Conservation (phyloP, 31 red algal species). For the Bonnemaisonia californica region DNA sequence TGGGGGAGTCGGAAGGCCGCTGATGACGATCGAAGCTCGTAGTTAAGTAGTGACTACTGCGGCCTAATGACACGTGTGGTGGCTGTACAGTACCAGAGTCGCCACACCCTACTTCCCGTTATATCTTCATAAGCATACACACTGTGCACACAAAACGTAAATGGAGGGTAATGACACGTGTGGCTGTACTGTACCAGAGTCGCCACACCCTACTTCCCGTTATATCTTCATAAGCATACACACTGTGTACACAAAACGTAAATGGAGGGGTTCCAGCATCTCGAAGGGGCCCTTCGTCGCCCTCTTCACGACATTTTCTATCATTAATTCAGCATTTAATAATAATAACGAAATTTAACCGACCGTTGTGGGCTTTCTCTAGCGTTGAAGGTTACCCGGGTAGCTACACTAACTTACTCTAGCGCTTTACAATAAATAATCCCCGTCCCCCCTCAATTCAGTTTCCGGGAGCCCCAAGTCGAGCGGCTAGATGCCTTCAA, state of each 20-base stretch:
- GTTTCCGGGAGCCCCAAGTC: too few species aligned
- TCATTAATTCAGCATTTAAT: too few species aligned
- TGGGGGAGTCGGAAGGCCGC: constrained; percentile 6
- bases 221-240: constrained; percentile 35
- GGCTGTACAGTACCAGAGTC: constrained; percentile 30
- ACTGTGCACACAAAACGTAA: constrained; percentile 36
- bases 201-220: constrained; percentile 27
- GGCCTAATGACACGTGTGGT: constrained; percentile 14
- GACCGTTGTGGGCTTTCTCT: too few species aligned
- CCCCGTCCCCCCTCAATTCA: too few species aligned
- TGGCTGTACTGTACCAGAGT: constrained; percentile 36
- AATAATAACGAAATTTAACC: too few species aligned
- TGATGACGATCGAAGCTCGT: constrained; percentile 18
- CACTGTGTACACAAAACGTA: constrained; percentile 33
- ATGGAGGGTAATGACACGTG: constrained; percentile 8
- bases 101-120: constrained; percentile 27
- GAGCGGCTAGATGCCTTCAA: too few species aligned
- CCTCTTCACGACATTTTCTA: too few species aligned
- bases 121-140: constrained; percentile 37
- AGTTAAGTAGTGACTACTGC: constrained; percentile 26
- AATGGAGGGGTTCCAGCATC: too few species aligned
- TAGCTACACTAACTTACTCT: too few species aligned
- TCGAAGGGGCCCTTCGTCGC: too few species aligned
- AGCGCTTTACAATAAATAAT: too few species aligned
- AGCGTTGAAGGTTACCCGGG: too few species aligned